Evolutionary conservation across 2,329 filamentous ascomycete genomes (phyloP), one percentile per base, ranked within the genome.

Genomic region (Pseudopyricularia cyperi): DNA sequence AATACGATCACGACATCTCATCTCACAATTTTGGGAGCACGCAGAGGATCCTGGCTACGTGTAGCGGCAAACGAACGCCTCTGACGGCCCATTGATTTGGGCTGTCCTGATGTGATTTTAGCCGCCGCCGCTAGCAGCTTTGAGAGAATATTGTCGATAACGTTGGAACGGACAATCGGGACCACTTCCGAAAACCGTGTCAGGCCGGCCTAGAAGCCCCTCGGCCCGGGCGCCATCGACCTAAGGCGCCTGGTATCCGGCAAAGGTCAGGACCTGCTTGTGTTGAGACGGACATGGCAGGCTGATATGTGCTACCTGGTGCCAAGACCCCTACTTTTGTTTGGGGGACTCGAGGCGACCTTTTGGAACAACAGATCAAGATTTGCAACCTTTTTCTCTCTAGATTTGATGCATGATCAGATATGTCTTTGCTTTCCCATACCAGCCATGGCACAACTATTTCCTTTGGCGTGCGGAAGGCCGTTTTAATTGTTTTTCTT

Each of bases 351-450:
- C 19, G 39, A 22, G 39, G 39, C 11, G 39, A 14, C 39, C 39
- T 44, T 44, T 44, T 44, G 22, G 33, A 34, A 50, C 28, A 35
- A 50, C 47, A 39, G 48, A 50, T 35, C 14, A 30, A 50, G 48
- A 50, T 50, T 37, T 44, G 32, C 49, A 51, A 51, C 34, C 50
- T 51, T 52, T 28, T 46, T 32, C 34, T 47, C 33, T 42, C 37
- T 56, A 58, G 53, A 57, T 57, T 59, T 56, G 56, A 56, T 54
- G 56, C 58, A 56, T 56, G 57, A 58, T 55, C 49, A 55, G 52
- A 57, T 51, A 55, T 60, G 57, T 55, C 54, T 56, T 55, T 53
- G 37, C 46, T 37, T 17, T 50, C 42, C 44, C 28, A 47, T 48
- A 44, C 39, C n/a, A 24, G 33, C 15, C 39, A 33, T 53, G 19